Base-by-base conservation (phyloP, 768 basidiomycete species). In the Boletus barrowsii region DNA sequence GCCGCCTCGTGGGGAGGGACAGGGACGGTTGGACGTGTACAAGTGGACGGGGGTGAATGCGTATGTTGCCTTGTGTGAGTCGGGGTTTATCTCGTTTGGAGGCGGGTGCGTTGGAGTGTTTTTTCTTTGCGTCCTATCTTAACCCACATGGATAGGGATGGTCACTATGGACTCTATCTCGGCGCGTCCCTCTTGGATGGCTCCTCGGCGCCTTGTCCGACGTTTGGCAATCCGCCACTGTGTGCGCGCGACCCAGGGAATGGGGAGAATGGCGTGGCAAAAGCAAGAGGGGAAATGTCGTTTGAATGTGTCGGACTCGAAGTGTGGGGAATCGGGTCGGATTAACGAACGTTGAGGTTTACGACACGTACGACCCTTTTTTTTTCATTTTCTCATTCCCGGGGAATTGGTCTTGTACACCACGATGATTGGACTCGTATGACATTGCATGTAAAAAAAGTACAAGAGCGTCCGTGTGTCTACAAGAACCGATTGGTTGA, bases 271-370 rank as follows among this genome's bases (percentile, higher is more conserved):
- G 75, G 78, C 0, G 65, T 72, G 0, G 22, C 41, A 9, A 48
- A n/a, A 7, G 42, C 45, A 1, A 73, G 71, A 43, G 75, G 73
- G 51, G 81, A 79, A 8, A 79, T 79, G 10, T 70, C 76, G n/a
- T 98, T 98, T 60, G 93, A 96, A 65, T 93, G 93, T 69, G 87
- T 96, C 0, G 93, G 88, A 14, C 69, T 98, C 50, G 95, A 98
- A 65, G 91, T 94, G 0, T 97, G 95, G 95, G 87, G 82, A 5
- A 74, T 93, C 41, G 86, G 84, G 5, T 24, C 35, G 10, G 47
- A 36, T 15, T n/a, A n/a, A n/a, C n/a, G 5, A 36, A 36, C 35
- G 15, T 15, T 15, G 11, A 11, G 6, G 35, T 13, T 36, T 11
- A 36, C 15, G 33, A 35, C 14, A 35, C 33, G 14, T 35, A 35